Evolutionary conservation across 208 protist genomes (phyloP).

Genomic region (Phytomonas sp.): DNA sequence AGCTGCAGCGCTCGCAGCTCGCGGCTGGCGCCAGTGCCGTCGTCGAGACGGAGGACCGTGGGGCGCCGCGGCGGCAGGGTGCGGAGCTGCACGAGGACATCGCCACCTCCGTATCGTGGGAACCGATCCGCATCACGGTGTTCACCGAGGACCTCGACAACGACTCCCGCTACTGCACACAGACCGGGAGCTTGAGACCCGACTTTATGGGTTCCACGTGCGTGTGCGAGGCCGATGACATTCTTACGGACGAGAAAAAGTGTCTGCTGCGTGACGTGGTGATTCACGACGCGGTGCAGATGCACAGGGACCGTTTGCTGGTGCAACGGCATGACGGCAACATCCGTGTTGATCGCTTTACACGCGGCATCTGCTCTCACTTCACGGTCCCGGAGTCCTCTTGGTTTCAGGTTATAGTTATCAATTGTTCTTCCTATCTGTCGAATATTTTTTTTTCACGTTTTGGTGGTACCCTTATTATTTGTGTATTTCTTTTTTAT

Average conservation of each 20-base stretch:
- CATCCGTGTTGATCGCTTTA: constrained; percentile 16
- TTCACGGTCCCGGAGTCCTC: not conserved
- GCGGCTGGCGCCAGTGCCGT: not conserved
- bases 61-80: not conserved
- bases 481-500: constrained; percentile 10
- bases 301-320: constrained; percentile 42
- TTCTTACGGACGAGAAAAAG: constrained; percentile 32
- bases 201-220: constrained; percentile 15
- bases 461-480: constrained; percentile 7
- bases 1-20: not conserved
- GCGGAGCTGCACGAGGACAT: not conserved
- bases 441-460: too few species aligned
- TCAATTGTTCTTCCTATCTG: too few species aligned
- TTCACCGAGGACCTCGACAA: constrained; percentile 28
- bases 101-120: constrained; percentile 11
- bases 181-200: constrained; percentile 9
- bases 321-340: constrained; percentile 20
- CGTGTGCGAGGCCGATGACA: constrained; percentile 15
- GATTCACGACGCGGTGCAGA: constrained; percentile 27
- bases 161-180: constrained; percentile 27
- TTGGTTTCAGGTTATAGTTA: too few species aligned
- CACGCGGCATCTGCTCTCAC: not conserved
- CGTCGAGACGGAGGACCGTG: not conserved
- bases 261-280: constrained; percentile 15
- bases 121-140: constrained; percentile 31